These are phyloP conservation scores for Apiospora koreana DNA, from an alignment of 2,329 filamentous ascomycete genomes.

Conservation along the genomic window DNA sequence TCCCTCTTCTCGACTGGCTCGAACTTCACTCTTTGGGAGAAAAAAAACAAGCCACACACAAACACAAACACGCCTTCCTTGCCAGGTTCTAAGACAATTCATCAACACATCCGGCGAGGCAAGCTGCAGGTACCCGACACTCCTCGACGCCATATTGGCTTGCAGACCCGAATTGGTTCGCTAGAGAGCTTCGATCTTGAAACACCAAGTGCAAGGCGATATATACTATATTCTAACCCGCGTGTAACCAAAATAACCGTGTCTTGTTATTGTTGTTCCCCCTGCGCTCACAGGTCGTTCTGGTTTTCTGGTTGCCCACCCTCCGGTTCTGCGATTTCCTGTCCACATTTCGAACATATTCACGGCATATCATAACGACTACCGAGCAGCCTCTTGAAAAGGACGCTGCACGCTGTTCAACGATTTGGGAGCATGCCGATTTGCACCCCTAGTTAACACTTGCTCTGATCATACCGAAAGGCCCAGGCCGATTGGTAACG, in stretches of 20 bases:
- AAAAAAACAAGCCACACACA: neutral
- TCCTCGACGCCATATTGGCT: neutral
- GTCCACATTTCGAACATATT: neutral
- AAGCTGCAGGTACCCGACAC: neutral
- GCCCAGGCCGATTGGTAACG: neutral
- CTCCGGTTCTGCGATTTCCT: neutral
- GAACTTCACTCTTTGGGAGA: neutral
- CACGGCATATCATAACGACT: neutral
- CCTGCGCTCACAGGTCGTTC: no score
- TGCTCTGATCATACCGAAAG: neutral
- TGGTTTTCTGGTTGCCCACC: neutral
- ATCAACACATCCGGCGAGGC: neutral
- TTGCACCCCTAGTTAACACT: neutral
- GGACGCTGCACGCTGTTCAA: neutral
- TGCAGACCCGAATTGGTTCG: slow-evolving; percentile 6
- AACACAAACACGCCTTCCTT: neutral
- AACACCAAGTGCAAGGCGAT: neutral
- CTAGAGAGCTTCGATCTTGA: neutral
- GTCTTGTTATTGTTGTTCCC: neutral
- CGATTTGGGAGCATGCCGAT: neutral
- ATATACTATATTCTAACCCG: neutral
- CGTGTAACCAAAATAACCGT: neutral
- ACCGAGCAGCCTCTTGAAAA: neutral
- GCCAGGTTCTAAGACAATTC: neutral
- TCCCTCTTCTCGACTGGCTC: neutral